Evolutionary conservation across 495 filamentous ascomycete species (phyloP).

Genomic region (Annulohypoxylon bovei): DNA sequence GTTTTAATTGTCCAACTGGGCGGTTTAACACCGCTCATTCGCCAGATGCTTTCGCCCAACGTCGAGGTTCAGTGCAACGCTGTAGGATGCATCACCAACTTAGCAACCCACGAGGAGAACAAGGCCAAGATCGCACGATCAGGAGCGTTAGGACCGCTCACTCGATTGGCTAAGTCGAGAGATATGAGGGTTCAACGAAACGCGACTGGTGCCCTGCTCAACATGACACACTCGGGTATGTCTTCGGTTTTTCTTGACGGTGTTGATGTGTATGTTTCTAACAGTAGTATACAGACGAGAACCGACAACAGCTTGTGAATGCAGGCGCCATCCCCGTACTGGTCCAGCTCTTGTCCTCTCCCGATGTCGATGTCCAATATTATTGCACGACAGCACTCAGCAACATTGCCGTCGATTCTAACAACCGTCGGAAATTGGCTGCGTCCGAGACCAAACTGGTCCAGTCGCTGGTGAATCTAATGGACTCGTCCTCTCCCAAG

Average conservation of each 20-base stretch:
- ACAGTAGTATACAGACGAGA: conserved; percentile 75
- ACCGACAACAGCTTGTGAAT: conserved; percentile 94
- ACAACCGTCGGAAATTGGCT: conserved; percentile 88
- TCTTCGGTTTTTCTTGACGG: conserved; percentile 3
- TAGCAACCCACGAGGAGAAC: conserved; percentile 98
- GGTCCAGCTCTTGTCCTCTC: conserved; percentile 88
- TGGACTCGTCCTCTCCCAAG: conserved; percentile 97
- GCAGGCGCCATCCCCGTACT: conserved; percentile 96
- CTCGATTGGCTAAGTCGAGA: conserved; percentile 92
- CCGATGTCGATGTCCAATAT: conserved; percentile 97
- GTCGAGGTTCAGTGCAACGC: conserved; percentile 99
- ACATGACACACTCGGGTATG: conserved; percentile 99
- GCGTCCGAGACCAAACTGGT: conserved; percentile 89
- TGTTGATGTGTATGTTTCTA: conserved; percentile 28
- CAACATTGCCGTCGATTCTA: conserved; percentile 95
- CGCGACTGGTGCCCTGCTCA: conserved; percentile 93
- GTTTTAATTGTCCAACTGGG: conserved; percentile 93
- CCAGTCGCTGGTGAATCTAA: conserved; percentile 91
- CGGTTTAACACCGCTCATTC: conserved; percentile 89
- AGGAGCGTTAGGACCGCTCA: conserved; percentile 89
- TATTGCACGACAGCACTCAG: conserved; percentile 98
- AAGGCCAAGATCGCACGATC: conserved; percentile 98
- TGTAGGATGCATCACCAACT: conserved; percentile 97
- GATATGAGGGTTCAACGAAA: conserved; percentile 99
- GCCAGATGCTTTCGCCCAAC: conserved; percentile 98